A percentile compares a stretch with the other conserved stretches of the same genome.
Evolutionary conservation across 73 alveolate species (phyloP).

Genomic region (Tetrahymena borealis): DNA sequence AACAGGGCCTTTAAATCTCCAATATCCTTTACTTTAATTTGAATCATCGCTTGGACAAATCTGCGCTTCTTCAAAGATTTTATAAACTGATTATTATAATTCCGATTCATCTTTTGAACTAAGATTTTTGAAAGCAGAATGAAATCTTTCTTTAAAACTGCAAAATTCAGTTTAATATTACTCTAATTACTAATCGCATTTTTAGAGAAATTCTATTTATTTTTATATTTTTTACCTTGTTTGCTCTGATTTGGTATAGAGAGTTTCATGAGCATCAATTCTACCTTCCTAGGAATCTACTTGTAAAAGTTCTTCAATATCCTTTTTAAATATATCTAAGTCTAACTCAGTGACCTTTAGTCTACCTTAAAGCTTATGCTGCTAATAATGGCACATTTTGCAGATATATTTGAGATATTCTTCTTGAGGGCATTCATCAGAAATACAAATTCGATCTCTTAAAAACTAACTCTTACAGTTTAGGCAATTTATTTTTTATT

Average conservation of each 20-base stretch:
- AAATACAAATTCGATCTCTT: neutral
- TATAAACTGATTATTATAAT: neutral
- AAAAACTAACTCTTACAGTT: neutral
- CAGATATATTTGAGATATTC: neutral
- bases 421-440: neutral
- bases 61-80: neutral
- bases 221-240: neutral
- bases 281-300: neutral
- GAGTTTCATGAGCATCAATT: neutral
- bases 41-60: neutral
- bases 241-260: neutral
- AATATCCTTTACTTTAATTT: neutral
- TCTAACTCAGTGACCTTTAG: neutral
- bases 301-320: neutral
- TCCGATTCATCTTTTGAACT: neutral
- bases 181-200: neutral
- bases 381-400: neutral
- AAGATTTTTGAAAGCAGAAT: neutral
- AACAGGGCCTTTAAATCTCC: neutral
- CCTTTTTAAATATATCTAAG: neutral
- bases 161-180: neutral
- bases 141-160: neutral
- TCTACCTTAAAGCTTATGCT: neutral
- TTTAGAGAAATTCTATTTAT: neutral
- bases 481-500: neutral